These are phyloP conservation scores for Dianthus caryophyllus DNA, from an alignment of 148 eudicot genomes.

Conservation along the genomic window DNA sequence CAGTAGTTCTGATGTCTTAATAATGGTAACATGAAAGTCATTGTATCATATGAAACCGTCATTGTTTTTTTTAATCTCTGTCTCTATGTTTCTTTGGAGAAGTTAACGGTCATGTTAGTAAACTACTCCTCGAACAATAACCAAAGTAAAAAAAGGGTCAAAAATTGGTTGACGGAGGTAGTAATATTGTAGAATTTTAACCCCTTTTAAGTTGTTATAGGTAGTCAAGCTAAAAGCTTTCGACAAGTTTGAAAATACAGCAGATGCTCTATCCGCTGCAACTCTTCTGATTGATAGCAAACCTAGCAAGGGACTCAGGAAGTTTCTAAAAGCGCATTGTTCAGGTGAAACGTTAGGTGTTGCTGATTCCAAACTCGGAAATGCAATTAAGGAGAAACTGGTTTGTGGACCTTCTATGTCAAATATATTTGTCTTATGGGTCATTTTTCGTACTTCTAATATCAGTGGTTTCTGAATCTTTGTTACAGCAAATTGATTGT, in stretches of 20 bases:
- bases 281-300: slow-evolving; percentile 76
- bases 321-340: slow-evolving; percentile 80
- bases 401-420: slow-evolving; percentile 28
- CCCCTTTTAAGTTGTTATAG: slow-evolving; percentile 30
- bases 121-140: background rate
- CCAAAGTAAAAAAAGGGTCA: background rate
- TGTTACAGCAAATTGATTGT: slow-evolving; percentile 81
- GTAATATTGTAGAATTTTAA: background rate
- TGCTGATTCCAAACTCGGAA: slow-evolving; percentile 94
- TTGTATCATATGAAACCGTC: too few species aligned
- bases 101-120: too few species aligned
- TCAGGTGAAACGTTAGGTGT: slow-evolving; percentile 77
- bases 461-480: background rate
- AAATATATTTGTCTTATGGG: background rate
- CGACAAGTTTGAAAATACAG: slow-evolving; percentile 86
- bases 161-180: too few species aligned
- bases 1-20: too few species aligned
- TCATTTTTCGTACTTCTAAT: slow-evolving; percentile 1
- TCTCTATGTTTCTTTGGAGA: too few species aligned
- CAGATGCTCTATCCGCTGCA: slow-evolving; percentile 81
- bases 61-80: too few species aligned
- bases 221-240: slow-evolving; percentile 91
- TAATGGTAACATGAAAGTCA: too few species aligned
- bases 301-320: slow-evolving; percentile 79
- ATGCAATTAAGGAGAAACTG: slow-evolving; percentile 83